Conservation (phyloP, 164 flowering plant genomes). For the Warburgia ugandensis region DNA sequence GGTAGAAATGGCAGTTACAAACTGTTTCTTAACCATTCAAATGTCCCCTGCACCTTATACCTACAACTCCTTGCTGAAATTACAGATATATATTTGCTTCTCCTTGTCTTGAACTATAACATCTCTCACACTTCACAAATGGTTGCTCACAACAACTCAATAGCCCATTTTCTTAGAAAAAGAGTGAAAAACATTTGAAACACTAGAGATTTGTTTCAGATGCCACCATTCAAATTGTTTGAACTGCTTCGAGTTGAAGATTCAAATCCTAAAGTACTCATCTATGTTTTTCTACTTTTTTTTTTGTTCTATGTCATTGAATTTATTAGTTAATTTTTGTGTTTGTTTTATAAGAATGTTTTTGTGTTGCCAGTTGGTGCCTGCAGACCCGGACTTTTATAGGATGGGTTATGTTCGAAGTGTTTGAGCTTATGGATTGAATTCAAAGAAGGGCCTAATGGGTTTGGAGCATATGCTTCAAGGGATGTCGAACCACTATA, state of each 20-base stretch:
- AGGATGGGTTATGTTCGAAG: constrained; percentile 79
- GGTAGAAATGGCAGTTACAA: too few relatives aligned
- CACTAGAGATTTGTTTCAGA: constrained; percentile 9
- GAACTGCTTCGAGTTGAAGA: constrained; percentile 15
- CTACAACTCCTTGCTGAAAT: too few relatives aligned
- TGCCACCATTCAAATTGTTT: constrained; percentile 17
- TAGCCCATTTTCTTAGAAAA: not conserved
- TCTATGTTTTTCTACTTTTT: not conserved
- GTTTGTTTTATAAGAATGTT: not conserved
- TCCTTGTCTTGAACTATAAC: constrained; percentile 3
- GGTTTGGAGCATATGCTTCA: constrained; percentile 93
- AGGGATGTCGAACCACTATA: constrained; percentile 81
- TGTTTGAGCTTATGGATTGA: constrained; percentile 83
- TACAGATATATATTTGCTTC: too few relatives aligned
- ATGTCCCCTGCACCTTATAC: too few relatives aligned
- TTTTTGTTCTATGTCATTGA: not conserved
- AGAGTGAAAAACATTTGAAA: constrained; percentile 4
- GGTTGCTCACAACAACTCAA: constrained; percentile 6
- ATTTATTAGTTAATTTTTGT: not conserved
- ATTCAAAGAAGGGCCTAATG: constrained; percentile 91
- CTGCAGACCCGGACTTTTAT: constrained; percentile 92
- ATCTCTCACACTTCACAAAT: constrained; percentile 4
- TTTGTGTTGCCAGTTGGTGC: constrained; percentile 46
- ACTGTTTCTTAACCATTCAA: too few relatives aligned
- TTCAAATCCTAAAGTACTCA: constrained; percentile 16